Evolutionary conservation across 2,329 filamentous ascomycete species (phyloP), one percentile per base, ranked within the genome.

Genomic region (Apiospora hydei): DNA sequence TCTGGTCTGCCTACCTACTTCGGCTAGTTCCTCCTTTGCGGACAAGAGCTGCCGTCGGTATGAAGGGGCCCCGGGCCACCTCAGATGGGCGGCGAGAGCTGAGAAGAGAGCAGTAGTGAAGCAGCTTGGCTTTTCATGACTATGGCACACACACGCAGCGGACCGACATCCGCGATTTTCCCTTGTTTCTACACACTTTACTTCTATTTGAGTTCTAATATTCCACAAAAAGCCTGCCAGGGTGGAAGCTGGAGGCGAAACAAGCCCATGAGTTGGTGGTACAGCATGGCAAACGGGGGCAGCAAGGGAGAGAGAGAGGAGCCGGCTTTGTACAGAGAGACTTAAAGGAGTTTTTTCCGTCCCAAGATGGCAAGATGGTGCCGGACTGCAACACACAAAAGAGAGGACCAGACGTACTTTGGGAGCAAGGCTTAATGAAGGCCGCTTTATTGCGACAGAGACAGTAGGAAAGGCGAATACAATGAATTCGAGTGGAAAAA

Each of bases 121-220:
- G 66, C 41, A 68, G 41, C 26, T 68, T 68, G 66, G 24, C 43
- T 67, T 47, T 46, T 47, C 44, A 68, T 47, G 66, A 68, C 66
- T 46, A 47, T 68, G 41, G 68, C 67, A 26, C 68, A 69, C 68
- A 53, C 68, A 57, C 68, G 47, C 49, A 41, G 68, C 68, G 68
- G 47, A 11, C 49, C 34, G 68, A 69, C 68, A 69, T 26, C 46
- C 68, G 68, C 68, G 24, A n/a, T 21, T 69, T 69, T 69, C 68
- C 68, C 68, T 69, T 69, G 30, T 68, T 34, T 53, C 47, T 57
- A 69, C 46, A 69, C 46, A 57, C n/a, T 69, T 57, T 57, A 43
- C 34, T 69, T 69, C 67, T 69, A 49, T 69, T 43, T 57, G 68
- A 69, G 68, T 69, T 51, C 46, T 69, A 69, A 69, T 69, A 69